Conservation (phyloP, 78 protist species). For the Emiliania huxleyi region DNA sequence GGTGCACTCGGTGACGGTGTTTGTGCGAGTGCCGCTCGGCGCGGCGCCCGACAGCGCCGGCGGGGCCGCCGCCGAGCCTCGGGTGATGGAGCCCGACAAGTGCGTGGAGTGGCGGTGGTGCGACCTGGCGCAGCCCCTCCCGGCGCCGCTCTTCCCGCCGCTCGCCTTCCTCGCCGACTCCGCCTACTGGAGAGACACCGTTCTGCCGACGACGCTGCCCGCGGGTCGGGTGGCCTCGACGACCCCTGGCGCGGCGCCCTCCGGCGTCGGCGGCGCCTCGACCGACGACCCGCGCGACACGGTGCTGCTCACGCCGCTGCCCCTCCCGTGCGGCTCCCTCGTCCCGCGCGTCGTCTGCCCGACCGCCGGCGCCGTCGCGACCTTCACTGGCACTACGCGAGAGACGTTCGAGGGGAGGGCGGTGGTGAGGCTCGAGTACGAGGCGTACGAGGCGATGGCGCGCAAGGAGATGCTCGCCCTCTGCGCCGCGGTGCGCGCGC, state of each 20-base stretch:
- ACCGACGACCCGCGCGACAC: neutral
- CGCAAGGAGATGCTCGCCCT: slow-evolving; percentile 41
- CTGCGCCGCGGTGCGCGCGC: neutral
- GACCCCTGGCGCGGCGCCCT: neutral
- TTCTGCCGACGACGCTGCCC: no score
- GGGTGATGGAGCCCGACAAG: neutral
- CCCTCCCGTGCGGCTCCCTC: neutral
- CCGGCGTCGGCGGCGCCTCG: neutral
- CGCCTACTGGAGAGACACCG: neutral
- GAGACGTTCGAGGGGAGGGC: slow-evolving; percentile 53
- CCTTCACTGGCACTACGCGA: slow-evolving; percentile 48
- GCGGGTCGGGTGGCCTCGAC: no score
- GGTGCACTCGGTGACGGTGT: neutral
- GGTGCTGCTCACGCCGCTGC: neutral
- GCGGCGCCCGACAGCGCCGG: no score
- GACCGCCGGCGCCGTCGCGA: neutral
- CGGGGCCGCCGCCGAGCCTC: no score
- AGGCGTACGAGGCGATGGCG: slow-evolving; percentile 74
- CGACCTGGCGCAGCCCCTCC: neutral
- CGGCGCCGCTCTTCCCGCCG: neutral
- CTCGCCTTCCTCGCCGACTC: neutral
- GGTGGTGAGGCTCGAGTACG: slow-evolving; percentile 60
- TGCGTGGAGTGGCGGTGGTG: neutral
- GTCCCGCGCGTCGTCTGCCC: neutral
- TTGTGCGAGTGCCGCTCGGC: neutral